These are phyloP conservation scores for Zygosaccharomyces gambellarensis DNA, from an alignment of 805 yeast species.

Conservation along the genomic window DNA sequence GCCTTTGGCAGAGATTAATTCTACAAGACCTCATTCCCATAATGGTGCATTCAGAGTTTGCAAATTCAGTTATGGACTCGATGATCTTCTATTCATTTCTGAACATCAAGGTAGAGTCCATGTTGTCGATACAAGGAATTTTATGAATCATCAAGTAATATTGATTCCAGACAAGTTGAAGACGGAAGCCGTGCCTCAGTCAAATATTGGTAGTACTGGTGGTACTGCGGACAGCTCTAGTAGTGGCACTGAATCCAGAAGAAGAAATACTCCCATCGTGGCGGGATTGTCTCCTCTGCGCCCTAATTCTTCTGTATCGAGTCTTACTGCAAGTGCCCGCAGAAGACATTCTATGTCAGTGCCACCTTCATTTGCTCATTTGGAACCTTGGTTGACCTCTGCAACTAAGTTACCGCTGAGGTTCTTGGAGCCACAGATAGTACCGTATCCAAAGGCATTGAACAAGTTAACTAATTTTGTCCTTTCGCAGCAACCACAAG, in stretches of 20 bases:
- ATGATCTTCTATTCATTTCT: slow-evolving; percentile 68
- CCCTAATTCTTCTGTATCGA: slow-evolving; percentile 10
- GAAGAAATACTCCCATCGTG: slow-evolving; percentile 9
- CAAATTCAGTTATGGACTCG: slow-evolving; percentile 60
- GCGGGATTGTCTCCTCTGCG: slow-evolving; percentile 10
- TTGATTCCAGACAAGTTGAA: slow-evolving; percentile 47
- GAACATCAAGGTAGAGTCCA: slow-evolving; percentile 90
- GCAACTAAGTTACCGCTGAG: slow-evolving; percentile 29
- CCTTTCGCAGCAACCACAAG: slow-evolving; percentile 7
- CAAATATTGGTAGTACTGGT: neutral
- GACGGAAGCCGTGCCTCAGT: slow-evolving; percentile 8
- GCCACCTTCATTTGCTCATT: slow-evolving; percentile 7
- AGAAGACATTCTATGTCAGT: slow-evolving; percentile 24
- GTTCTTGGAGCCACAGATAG: slow-evolving; percentile 28
- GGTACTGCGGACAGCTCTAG: neutral
- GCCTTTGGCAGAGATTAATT: slow-evolving; percentile 52
- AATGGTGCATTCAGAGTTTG: slow-evolving; percentile 65
- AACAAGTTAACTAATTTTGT: slow-evolving; percentile 18
- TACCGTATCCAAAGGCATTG: slow-evolving; percentile 31
- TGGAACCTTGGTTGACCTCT: slow-evolving; percentile 27
- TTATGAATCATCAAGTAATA: slow-evolving; percentile 69
- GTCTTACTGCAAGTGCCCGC: slow-evolving; percentile 6
- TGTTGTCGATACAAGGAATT: slow-evolving; percentile 71
- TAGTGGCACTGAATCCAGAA: slow-evolving; percentile 6
- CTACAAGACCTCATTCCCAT: slow-evolving; percentile 53